Base-by-base conservation (phyloP, 306 rosid species). In the Astragalus glycyphyllos region DNA sequence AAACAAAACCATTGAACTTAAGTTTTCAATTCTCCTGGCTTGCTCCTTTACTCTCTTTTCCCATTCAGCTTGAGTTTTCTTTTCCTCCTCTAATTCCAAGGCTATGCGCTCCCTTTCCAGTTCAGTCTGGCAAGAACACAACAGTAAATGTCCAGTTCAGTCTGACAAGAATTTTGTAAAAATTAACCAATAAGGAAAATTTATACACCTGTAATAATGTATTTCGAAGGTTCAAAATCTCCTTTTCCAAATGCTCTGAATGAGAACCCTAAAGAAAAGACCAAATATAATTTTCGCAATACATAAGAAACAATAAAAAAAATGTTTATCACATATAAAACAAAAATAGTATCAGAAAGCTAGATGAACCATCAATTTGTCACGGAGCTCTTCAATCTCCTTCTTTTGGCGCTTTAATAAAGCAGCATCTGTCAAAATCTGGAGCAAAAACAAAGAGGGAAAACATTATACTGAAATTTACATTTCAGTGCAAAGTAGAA, bases 391-490 rank as follows among this genome's bases (percentile, higher is more conserved):
- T 86, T 90, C 97, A 84, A 94, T 90, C 84, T 90, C 98, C 64
- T 83, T 94, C 80, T 84, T 94, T 84, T 90, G 98, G 65, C 96
- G 97, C 86, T 90, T 94, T 77, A 94, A 80, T 80, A 90, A 81
- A 79, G 98, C 98, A 80, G 98, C 98, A 86, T 94, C 98, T 42
- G 98, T 94, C 81, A 94, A 84, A 81, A 94, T 89, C 98, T 94
- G 86, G 71, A 34, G 67, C 70, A 47, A 38, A 58, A 58, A 74
- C 15, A 32, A 47, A 79, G 49, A 46, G 29, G 32, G 58, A 37
- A 73, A 42, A 69, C 71, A 72, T 50, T 62, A 71, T 70, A 70
- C 44, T 7, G 13, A 64, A 66, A 38, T 17, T 65, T 54, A 34
- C 53, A 40, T 77, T 15, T 31, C 58, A 57, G 38, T 13, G 69